A percentile compares a stretch with the other conserved stretches of the same genome.
phyloP scores from a whole-genome alignment of 179 eudicot species.

The Heliamphora pulchella region DNA sequence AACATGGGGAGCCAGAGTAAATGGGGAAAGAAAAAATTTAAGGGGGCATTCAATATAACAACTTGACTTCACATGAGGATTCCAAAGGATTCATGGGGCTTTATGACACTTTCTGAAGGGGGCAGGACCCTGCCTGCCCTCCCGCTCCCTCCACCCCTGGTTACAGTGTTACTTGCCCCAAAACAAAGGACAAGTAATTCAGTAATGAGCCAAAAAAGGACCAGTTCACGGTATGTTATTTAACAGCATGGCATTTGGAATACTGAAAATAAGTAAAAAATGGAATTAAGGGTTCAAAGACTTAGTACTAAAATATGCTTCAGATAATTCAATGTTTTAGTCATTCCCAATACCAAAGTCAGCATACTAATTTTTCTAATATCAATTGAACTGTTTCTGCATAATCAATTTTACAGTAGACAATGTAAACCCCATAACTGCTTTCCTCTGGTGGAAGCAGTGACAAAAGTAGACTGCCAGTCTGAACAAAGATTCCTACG shows the following conservation, averaged over 20 bases:
- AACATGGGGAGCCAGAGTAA: too few species aligned
- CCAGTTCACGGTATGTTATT: background rate
- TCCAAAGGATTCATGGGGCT: too few species aligned
- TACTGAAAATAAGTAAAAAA: background rate
- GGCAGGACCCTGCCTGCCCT: too few species aligned
- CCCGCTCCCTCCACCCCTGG: too few species aligned
- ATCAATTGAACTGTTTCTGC: background rate
- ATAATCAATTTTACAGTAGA: background rate
- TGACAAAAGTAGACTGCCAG: background rate
- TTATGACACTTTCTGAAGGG: too few species aligned
- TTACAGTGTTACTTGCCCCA: background rate
- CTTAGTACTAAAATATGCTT: background rate
- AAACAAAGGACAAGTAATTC: background rate
- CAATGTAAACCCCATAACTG: background rate
- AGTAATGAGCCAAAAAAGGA: too few species aligned
- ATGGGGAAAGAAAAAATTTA: too few species aligned
- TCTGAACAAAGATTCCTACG: background rate
- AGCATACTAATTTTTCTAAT: background rate
- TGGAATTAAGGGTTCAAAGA: background rate
- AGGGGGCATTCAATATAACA: too few species aligned
- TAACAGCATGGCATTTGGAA: background rate
- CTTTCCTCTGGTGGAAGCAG: background rate
- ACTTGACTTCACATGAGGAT: too few species aligned
- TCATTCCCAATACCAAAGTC: background rate
- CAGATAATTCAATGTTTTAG: background rate